Conservation (phyloP, 371 early-diverging fungal genomes). For the Caulochytrium protostelioides region DNA sequence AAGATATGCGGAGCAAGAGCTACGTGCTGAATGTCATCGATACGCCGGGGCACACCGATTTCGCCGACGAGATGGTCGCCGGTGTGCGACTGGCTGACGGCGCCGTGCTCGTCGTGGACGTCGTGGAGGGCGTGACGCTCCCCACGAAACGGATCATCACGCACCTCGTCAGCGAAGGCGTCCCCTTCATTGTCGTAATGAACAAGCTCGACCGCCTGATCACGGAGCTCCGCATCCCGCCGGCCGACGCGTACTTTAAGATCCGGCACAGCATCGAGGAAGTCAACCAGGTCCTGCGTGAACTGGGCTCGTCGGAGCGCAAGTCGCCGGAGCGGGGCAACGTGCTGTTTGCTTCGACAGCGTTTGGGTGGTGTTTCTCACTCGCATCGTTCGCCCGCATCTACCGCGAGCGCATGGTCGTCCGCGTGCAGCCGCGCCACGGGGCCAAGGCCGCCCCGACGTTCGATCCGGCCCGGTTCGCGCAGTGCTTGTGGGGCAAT, state of each 20-base stretch:
- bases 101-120: conserved; percentile 84
- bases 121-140: conserved; percentile 84
- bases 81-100: conserved; percentile 76
- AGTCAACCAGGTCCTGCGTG: conserved; percentile 64
- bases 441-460: conserved; percentile 5
- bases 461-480: conserved; percentile 57
- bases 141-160: conserved; percentile 75
- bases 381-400: conserved; percentile 76
- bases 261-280: conserved; percentile 84
- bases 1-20: conserved; percentile 62
- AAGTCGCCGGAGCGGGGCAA: conserved; percentile 87
- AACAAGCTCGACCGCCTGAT: conserved; percentile 95
- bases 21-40: conserved; percentile 77
- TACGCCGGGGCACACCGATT: conserved; percentile 91
- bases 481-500: conserved; percentile 89
- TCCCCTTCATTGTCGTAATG: conserved; percentile 65
- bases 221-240: conserved; percentile 83
- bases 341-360: conserved; percentile 83
- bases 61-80: conserved; percentile 78
- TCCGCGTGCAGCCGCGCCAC: too few species aligned
- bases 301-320: conserved; percentile 9
- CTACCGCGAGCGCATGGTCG: conserved; percentile 45
- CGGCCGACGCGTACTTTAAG: conserved; percentile 88
- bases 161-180: conserved; percentile 52
- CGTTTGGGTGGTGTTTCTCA: conserved; percentile 87